Evolutionary conservation across 345 rosid genomes (phyloP), one percentile per base, ranked within the genome.

Genomic region (Populus simonii): DNA sequence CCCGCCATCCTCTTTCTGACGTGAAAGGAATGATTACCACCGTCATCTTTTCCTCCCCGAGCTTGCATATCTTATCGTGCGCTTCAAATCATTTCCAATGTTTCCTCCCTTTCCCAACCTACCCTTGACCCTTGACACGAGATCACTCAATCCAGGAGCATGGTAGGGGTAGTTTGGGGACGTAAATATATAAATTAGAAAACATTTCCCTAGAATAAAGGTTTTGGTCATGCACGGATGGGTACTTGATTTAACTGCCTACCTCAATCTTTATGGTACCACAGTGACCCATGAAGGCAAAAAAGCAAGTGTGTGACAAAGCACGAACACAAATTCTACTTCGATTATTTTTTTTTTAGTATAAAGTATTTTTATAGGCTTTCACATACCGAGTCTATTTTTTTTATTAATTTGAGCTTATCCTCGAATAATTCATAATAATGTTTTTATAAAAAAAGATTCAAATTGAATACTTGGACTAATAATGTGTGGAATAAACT

Each of bases 191-290:
- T 23, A 47, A 47, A 38, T 55, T 15, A 55, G 12, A 75, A 70
- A 76, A 77, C 85, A 82, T 33, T 17, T 62, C 59, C 92, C 85
- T 78, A 35, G 27, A 80, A 68, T 72, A 76, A 67, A 76, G 85
- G 74, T 33, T 17, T 49, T 20, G 80, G 82, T 74, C 4, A 45
- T 74, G 83, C 87, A 76, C 80, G 84, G 84, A 84, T 51, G 86
- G 89, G 79, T 85, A 79, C 86, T 70, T 79, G 87, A 87, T 85
- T 77, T 75, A 82, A 85, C 79, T 29, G 72, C 72, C 66, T 78
- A 39, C 51, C 74, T 76, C 36, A 12, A 22, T 57, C 79, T 68
- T 49, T 33, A 10, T 7, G 17, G 70, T 35, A 67, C 53, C 49
- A 74, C 73, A 36, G 22, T 45, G 77, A 61, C 73, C 76, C 16